Base-by-base conservation (phyloP, 805 yeast species). In the Saccharomycopsis fibuligera region DNA sequence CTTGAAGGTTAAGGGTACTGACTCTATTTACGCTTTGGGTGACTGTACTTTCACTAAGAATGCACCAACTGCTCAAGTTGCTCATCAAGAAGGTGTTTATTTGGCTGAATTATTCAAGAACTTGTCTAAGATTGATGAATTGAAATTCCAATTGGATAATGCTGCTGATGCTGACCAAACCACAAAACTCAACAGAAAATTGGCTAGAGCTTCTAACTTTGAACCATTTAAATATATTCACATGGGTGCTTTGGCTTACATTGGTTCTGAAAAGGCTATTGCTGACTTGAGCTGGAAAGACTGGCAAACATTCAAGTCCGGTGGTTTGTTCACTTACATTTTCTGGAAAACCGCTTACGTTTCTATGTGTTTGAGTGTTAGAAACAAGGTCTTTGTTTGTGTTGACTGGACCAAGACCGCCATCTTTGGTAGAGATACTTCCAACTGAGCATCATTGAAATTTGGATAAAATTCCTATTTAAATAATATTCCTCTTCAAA, bases 21-120 rank as follows among this genome's bases (percentile, higher is more conserved):
- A 83, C 55, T 67, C 70, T 22, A 80, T 91, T 58, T 91, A 75
- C 67, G 97, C 96, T 44, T 69, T 90, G 50, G 98, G 98, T 65
- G 98, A 90, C 71, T 90, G 97, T 71, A 86, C 97, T 35, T 81
- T 84, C 66, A 73, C 78, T 53, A 86, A 86, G 64, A 81, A 79
- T 58, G 93, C 96, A 38, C 97, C 97, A 58, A 90, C 98, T 54
- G 98, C 97, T 23, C 97, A 90, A 74, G 97, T 89, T 48, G 98
- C 98, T 37, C 81, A 88, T 69, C 97, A 90, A 73, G 87, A 90
- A 69, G 97, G 96, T 65, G 72, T 74, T 49, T 90, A 78, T 68
- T 76, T 90, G 57, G 93, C 90, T 49, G 69, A 72, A 30, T 78
- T 81, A 56, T 83, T 90, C 66, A 75, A 77, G 63, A 81, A 74